phyloP scores from a whole-genome alignment of 306 rosid species.

The Lupinus albus region DNA sequence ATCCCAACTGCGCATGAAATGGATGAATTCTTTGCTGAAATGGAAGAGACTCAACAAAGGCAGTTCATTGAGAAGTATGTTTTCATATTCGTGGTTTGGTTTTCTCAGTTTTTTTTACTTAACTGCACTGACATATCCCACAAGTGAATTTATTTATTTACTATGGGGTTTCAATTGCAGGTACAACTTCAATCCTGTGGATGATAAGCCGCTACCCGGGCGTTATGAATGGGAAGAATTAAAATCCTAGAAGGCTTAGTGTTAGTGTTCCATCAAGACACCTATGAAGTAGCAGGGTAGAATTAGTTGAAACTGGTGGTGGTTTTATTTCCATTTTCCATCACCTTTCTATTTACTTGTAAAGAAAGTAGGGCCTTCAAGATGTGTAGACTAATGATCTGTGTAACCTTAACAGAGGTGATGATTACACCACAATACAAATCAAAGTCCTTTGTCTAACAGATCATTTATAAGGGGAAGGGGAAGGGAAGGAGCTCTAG shows the following conservation, averaged over 20 bases:
- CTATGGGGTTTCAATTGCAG: conserved; percentile 56
- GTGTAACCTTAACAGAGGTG: conserved; percentile 82
- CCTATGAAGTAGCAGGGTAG: conserved; percentile 59
- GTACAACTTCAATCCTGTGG: conserved; percentile 92
- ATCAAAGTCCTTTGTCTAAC: conserved; percentile 81
- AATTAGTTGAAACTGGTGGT: conserved; percentile 68
- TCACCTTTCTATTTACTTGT: conserved; percentile 78
- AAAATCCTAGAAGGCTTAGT: conserved; percentile 49
- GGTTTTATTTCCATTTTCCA: conserved; percentile 90
- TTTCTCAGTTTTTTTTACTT: conserved; percentile 11
- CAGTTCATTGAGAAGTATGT: conserved; percentile 80
- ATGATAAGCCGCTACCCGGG: conserved; percentile 81
- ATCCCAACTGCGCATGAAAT: conserved; percentile 74
- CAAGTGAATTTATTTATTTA: conserved; percentile 13
- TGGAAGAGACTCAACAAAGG: conserved; percentile 72
- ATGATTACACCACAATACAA: conserved; percentile 69
- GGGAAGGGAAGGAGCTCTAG: conserved; percentile 49
- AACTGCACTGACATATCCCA: not conserved
- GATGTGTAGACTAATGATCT: conserved; percentile 82
- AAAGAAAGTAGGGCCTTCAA: conserved; percentile 82
- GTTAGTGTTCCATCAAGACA: conserved; percentile 53
- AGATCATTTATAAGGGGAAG: conserved; percentile 68
- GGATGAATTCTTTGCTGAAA: conserved; percentile 80
- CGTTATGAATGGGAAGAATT: conserved; percentile 86
- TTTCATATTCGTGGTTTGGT: not conserved